A percentile compares a stretch with the other conserved stretches of the same genome.
Evolutionary conservation across 1,284 basidiomycete species (phyloP).

Genomic region (Mycosarcoma mackinlayi): DNA sequence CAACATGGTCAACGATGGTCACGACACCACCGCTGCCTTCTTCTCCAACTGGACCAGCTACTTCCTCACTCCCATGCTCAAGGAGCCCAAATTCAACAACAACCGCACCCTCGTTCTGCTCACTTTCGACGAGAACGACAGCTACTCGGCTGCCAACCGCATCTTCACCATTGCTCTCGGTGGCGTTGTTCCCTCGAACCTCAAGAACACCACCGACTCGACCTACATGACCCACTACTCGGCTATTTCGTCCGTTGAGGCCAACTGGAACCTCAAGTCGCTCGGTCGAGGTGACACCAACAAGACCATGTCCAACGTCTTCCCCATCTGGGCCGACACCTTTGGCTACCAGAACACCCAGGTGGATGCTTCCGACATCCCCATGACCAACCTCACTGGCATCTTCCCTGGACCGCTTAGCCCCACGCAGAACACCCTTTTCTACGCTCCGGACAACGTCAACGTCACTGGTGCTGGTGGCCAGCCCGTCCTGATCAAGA

Average conservation of each 20-base stretch:
- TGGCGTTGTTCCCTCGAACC: conserved; percentile 39
- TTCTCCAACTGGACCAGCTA: conserved; percentile 72
- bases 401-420: conserved; percentile 63
- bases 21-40: conserved; percentile 74
- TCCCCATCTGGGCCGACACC: conserved; percentile 70
- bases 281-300: conserved; percentile 57
- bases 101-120: conserved; percentile 73
- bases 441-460: conserved; percentile 64
- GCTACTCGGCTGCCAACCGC: conserved; percentile 66
- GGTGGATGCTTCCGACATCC: conserved; percentile 39
- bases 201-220: conserved; percentile 46
- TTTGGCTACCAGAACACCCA: conserved; percentile 66
- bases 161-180: conserved; percentile 58
- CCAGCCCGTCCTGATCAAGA: conserved; percentile 55
- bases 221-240: conserved; percentile 75
- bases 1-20: conserved; percentile 74
- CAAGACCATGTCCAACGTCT: conserved; percentile 72
- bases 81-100: conserved; percentile 72
- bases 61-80: conserved; percentile 74
- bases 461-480: conserved; percentile 65
- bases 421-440: conserved; percentile 53
- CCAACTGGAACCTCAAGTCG: conserved; percentile 72
- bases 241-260: conserved; percentile 74
- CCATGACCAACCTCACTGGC: conserved; percentile 67
- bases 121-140: conserved; percentile 75